Evolutionary conservation across 768 basidiomycete genomes (phyloP).

Genomic region (Suillus weaverae): DNA sequence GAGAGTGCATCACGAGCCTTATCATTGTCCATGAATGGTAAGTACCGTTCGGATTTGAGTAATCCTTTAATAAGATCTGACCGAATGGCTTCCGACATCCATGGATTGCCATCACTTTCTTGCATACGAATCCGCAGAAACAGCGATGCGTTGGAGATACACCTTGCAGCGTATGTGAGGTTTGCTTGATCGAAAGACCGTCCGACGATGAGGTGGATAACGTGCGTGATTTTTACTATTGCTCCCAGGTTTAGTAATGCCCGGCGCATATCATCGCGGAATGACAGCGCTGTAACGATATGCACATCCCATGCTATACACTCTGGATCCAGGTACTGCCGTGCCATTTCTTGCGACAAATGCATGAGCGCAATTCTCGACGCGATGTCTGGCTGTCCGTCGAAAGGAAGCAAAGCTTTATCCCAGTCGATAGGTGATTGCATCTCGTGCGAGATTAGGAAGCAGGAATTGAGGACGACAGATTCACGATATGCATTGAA

Average conservation of each 20-base stretch:
- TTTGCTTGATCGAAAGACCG: slow-evolving; percentile 14
- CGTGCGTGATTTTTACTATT: slow-evolving; percentile 26
- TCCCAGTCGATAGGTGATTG: slow-evolving; percentile 20
- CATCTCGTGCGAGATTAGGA: slow-evolving; percentile 27
- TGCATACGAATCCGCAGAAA: slow-evolving; percentile 21
- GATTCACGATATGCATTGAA: slow-evolving; percentile 26
- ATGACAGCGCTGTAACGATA: slow-evolving; percentile 22
- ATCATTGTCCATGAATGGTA: slow-evolving; percentile 19
- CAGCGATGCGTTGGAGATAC: slow-evolving; percentile 21
- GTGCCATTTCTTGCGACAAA: slow-evolving; percentile 26
- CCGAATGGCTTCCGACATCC: slow-evolving; percentile 25
- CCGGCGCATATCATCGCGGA: slow-evolving; percentile 18
- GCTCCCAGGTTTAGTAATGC: slow-evolving; percentile 23
- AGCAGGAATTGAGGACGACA: slow-evolving; percentile 26
- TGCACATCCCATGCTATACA: slow-evolving; percentile 33
- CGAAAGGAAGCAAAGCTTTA: slow-evolving; percentile 25
- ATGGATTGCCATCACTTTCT: slow-evolving; percentile 27
- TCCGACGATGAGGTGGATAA: slow-evolving; percentile 19
- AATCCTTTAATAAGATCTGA: slow-evolving; percentile 22
- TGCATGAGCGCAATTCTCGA: slow-evolving; percentile 24
- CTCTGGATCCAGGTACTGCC: slow-evolving; percentile 17
- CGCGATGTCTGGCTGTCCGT: slow-evolving; percentile 18
- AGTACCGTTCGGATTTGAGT: slow-evolving; percentile 23
- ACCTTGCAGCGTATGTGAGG: slow-evolving; percentile 20
- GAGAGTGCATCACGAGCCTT: slow-evolving; percentile 7